Evolutionary conservation across 176 grass and related monocot genomes (phyloP).

Genomic region (Ensete ventricosum): DNA sequence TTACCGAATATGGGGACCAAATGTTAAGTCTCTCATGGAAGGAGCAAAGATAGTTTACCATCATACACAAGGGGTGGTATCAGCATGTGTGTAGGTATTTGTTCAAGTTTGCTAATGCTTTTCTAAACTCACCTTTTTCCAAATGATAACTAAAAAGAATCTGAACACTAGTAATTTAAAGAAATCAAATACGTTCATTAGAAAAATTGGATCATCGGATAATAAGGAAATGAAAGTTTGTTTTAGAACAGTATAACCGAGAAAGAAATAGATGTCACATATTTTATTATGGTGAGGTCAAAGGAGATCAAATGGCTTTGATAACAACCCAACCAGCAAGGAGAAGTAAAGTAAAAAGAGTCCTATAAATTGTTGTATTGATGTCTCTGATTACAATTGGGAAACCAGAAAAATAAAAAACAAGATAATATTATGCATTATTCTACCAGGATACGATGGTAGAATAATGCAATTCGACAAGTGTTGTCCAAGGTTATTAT

Average conservation of each 20-base stretch:
- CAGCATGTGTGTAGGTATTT: not conserved
- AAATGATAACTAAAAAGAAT: not conserved
- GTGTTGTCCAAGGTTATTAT: too few species aligned
- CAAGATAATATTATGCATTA: too few species aligned
- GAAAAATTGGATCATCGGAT: not conserved
- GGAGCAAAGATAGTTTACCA: not conserved
- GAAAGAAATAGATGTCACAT: too few species aligned
- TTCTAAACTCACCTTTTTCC: not conserved
- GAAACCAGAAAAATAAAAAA: too few species aligned
- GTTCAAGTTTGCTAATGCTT: not conserved
- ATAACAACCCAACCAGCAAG: not conserved
- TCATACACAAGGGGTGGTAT: not conserved
- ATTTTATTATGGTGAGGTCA: too few species aligned
- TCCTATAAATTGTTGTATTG: too few species aligned
- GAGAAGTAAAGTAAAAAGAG: not conserved
- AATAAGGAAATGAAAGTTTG: not conserved
- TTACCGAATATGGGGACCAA: not conserved
- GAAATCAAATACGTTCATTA: not conserved
- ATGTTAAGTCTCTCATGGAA: not conserved
- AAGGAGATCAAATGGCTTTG: too few species aligned
- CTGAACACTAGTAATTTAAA: not conserved
- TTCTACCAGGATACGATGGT: too few species aligned
- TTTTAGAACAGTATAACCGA: not conserved
- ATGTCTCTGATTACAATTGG: too few species aligned
- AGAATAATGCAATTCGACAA: too few species aligned